These are phyloP conservation scores for Tuber microsphaerosporum DNA, from an alignment of 495 filamentous ascomycete genomes.

Conservation along the genomic window DNA sequence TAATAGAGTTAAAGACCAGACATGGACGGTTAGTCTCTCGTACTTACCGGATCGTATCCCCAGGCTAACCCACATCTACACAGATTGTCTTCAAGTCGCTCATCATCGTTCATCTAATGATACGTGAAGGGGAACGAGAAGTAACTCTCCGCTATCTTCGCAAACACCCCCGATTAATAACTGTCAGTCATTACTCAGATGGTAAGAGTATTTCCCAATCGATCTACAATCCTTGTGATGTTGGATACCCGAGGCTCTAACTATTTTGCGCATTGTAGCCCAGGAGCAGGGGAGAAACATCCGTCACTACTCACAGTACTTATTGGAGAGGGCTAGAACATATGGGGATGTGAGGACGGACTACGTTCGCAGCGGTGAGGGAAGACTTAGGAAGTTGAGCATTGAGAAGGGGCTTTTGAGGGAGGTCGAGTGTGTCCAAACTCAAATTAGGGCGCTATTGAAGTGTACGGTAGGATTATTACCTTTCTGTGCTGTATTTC, in stretches of 20 bases:
- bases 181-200: slow-evolving; percentile 85
- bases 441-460: slow-evolving; percentile 74
- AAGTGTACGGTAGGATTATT: slow-evolving; percentile 70
- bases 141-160: slow-evolving; percentile 80
- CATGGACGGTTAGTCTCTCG: slow-evolving; percentile 65
- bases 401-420: slow-evolving; percentile 89
- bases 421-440: slow-evolving; percentile 87
- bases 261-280: slow-evolving; percentile 47
- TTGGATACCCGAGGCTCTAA: background rate
- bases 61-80: background rate
- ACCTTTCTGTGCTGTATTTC: slow-evolving; percentile 17
- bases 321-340: slow-evolving; percentile 71
- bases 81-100: slow-evolving; percentile 83
- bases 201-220: slow-evolving; percentile 52
- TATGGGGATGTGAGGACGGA: slow-evolving; percentile 80
- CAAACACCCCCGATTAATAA: slow-evolving; percentile 72
- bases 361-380: slow-evolving; percentile 77
- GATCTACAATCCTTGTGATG: background rate
- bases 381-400: slow-evolving; percentile 72
- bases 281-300: slow-evolving; percentile 96
- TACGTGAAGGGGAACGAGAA: slow-evolving; percentile 85
- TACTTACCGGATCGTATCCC: background rate
- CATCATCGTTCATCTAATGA: slow-evolving; percentile 95
- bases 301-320: slow-evolving; percentile 79
- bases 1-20: slow-evolving; percentile 80